Conservation (phyloP, 2,329 filamentous ascomycete species). For the Fusarium clavum region DNA sequence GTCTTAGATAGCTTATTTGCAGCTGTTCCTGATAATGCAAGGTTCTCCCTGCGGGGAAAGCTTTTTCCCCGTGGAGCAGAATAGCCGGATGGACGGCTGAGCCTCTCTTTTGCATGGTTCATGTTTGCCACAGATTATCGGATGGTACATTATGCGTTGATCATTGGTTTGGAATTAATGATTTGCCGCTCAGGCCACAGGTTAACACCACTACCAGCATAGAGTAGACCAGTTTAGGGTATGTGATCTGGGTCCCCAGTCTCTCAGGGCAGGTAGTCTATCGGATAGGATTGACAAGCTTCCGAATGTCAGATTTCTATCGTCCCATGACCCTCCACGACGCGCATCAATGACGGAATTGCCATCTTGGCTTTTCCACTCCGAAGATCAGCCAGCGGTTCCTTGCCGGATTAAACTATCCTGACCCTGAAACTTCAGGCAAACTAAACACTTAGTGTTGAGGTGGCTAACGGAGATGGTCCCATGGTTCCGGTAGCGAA, state of each 20-base stretch:
- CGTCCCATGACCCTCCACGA: background rate
- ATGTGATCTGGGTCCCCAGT: background rate
- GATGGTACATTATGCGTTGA: background rate
- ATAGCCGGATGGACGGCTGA: background rate
- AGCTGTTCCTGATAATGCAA: background rate
- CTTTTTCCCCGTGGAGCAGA: background rate
- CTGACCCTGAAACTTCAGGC: background rate
- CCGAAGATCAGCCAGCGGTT: background rate
- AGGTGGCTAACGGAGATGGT: background rate
- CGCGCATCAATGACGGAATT: background rate
- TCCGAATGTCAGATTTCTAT: background rate
- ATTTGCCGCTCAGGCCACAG: background rate
- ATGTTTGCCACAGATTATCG: background rate
- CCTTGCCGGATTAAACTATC: background rate
- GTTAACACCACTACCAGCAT: background rate
- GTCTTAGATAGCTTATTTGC: constrained; percentile 2
- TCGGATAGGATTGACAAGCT: background rate
- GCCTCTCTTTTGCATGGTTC: background rate
- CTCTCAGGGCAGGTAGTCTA: background rate
- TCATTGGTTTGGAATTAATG: background rate
- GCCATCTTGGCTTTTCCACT: background rate
- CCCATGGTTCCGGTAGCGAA: background rate
- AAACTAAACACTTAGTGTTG: background rate
- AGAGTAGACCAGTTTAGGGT: background rate
- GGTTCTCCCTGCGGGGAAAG: constrained; percentile 2